Base-by-base conservation (phyloP, 1,284 basidiomycete species). In the Ustilago cynodontis region DNA sequence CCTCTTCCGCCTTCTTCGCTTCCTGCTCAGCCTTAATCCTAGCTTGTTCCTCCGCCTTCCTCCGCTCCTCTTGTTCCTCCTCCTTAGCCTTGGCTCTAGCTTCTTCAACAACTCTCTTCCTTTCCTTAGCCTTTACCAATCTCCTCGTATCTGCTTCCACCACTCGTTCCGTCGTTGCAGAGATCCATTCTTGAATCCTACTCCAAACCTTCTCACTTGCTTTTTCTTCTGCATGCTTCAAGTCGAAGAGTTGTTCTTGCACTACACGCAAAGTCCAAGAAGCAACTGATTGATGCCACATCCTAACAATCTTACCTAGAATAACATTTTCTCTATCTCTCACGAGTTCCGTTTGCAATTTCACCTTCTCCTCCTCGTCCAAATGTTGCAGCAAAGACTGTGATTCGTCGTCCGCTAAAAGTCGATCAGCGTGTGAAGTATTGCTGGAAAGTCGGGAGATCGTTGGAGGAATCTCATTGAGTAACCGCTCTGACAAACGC, bases 241-340 rank as follows among this genome's bases (percentile, higher is more conserved):
- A 8, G 11, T 71, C 74, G n/a, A 60, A 64, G 20, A 72, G 29
- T 16, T 65, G 53, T 1, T 20, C 16, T 3, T 39, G 35, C 10
- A 77, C 54, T 10, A 71, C 56, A 5, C 58, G 29, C 3, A 65
- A 7, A n/a, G 45, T 59, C 69, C 71, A 78, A 2, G 2, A 5
- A 4, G 68, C 71, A 24, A 75, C 66, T 11, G 64, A 66, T 6
- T 51, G 28, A 1, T 71, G 59, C 58, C 68, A 75, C 13, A 65
- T 70, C 28, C 24, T 41, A 1, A 78, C 0, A 10, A 63, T 45
- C 37, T 55, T 62, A 24, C n/a, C 41, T 3, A 71, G 37, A 2
- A 74, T 52, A 0, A 52, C 56, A 13, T 39, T 31, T 22, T 74
- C 60, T 4, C 63, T 26, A 13, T 72, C 65, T 8, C 28, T 37